phyloP scores from a whole-genome alignment of 176 grass and related monocot genomes.

The Eleusine coracana region DNA sequence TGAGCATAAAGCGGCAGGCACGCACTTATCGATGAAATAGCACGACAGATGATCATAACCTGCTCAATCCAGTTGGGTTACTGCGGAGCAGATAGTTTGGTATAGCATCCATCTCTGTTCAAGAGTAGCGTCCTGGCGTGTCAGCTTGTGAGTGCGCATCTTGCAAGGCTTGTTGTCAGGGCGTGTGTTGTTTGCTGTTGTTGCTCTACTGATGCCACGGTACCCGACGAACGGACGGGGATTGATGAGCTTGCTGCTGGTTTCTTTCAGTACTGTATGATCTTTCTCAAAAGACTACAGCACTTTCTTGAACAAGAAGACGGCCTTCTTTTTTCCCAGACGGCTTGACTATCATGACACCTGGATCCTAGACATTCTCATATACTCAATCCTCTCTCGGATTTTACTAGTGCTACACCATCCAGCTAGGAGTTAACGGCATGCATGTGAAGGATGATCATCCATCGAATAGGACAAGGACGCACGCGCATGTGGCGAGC shows the following conservation, averaged over 20 bases:
- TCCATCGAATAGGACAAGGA: background rate
- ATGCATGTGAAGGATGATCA: background rate
- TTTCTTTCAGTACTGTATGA: background rate
- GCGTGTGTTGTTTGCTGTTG: background rate
- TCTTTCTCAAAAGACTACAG: slow-evolving; percentile 8
- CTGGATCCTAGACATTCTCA: background rate
- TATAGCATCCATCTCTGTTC: background rate
- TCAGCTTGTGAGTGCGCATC: background rate
- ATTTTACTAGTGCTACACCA: background rate
- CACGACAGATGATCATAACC: background rate
- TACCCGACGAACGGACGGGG: no score
- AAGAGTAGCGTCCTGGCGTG: background rate
- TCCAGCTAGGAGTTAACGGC: background rate
- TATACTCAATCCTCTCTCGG: background rate
- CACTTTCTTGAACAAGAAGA: slow-evolving; percentile 6
- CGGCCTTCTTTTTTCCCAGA: background rate
- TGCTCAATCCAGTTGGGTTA: background rate
- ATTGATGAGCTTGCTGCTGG: background rate
- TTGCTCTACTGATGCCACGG: background rate
- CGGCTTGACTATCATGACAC: background rate
- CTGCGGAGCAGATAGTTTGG: background rate
- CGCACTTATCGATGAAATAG: background rate
- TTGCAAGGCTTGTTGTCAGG: background rate
- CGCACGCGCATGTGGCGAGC: background rate
- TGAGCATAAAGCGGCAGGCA: background rate